Conservation (phyloP, 2,329 filamentous ascomycete genomes). For the Fusarium sp. region DNA sequence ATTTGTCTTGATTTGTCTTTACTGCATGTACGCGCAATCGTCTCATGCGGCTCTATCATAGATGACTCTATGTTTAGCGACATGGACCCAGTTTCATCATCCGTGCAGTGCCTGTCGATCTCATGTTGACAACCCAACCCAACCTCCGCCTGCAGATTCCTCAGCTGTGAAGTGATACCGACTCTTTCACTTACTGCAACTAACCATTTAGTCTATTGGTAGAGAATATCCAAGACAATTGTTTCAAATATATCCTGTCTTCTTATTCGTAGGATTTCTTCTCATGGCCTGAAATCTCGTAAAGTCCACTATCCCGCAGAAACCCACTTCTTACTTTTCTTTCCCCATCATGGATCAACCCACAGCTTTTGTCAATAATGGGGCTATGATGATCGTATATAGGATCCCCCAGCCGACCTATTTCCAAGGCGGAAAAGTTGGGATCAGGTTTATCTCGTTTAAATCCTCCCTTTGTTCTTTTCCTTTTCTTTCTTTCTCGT, state of each 20-base stretch:
- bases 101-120: constrained; percentile 27
- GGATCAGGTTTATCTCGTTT: background rate
- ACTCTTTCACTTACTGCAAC: background rate
- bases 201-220: background rate
- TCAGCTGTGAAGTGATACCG: background rate
- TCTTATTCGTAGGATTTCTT: background rate
- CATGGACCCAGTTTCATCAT: background rate
- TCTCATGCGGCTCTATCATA: constrained; percentile 20
- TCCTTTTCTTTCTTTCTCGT: background rate
- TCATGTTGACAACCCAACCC: constrained; percentile 1
- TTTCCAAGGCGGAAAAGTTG: background rate
- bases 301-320: constrained; percentile 19
- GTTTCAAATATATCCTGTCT: background rate
- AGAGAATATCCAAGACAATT: background rate
- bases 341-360: constrained; percentile 13
- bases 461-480: background rate
- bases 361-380: constrained; percentile 1
- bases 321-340: constrained; percentile 12
- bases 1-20: background rate
- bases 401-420: constrained; percentile 1
- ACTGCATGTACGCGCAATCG: constrained; percentile 22
- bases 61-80: constrained; percentile 29
- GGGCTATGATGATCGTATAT: constrained; percentile 29
- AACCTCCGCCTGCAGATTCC: background rate
- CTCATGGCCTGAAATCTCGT: constrained; percentile 7